Base-by-base conservation (phyloP, 768 basidiomycete species). In the Leucocoprinus birnbaumii region DNA sequence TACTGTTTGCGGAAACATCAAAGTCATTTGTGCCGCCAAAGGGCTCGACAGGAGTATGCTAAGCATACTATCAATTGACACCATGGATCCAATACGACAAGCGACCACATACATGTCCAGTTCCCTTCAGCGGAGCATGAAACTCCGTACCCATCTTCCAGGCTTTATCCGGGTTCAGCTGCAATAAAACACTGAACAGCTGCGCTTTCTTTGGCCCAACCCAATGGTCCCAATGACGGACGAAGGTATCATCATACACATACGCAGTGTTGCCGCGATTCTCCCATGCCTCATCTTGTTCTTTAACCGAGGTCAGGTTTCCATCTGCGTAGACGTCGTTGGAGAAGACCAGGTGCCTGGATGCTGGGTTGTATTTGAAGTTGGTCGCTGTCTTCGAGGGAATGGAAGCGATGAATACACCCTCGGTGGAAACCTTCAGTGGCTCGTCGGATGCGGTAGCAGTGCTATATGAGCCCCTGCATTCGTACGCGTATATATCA, bases 1-100 rank as follows among this genome's bases (percentile, higher is more conserved):
- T 80, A 54, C 86, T 77, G 11, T 76, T 74, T 2, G 72, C 65
- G 3, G 87, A 89, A 25, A 91, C 77, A 64, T 90, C 86, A 64
- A 90, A 91, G 71, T 94, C 87, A 57, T 87, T 84, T 1, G 82
- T 79, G 42, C 84, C 89, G n/a, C 92, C 93, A 61, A 94, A 93
- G 6, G 93, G 90, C 63, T 91, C 88, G 41, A 94, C 87, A 16
- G 91, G 92, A 18, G 77, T 68, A 64, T 80, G 76, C 89, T 91
- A 48, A 13, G 22, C 14, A 31, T 26, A 47, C 34, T 24, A 53
- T 11, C 13, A 40, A 24, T 19, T 31, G 5, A 26, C 40, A 18
- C 11, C 8, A 44, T 16, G 48, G 40, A 31, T 11, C 31, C n/a
- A n/a, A n/a, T n/a, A 16, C 7, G 52, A 9, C 31, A 26, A 44